Conservation (phyloP, 2,329 filamentous ascomycete species). For the Colletotrichum tropicale region DNA sequence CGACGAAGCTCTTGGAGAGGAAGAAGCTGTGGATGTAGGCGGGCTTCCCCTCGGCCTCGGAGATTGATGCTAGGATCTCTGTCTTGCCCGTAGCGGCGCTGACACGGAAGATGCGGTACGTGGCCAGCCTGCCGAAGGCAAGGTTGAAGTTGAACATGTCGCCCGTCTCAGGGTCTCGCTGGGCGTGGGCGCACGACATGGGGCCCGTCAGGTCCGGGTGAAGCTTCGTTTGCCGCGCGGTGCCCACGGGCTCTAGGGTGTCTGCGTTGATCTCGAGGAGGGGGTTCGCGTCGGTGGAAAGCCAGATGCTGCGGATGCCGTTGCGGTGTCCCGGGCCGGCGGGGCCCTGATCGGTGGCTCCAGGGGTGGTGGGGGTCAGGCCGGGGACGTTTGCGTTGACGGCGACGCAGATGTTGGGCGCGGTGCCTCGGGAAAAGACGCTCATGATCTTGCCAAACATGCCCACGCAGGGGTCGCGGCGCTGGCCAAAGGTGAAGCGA, state of each 20-base stretch:
- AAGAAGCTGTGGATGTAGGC: constrained; percentile 88
- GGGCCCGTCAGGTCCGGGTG: constrained; percentile 73
- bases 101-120: constrained; percentile 73
- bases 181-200: constrained; percentile 73
- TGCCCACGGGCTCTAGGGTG: constrained; percentile 74
- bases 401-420: constrained; percentile 69
- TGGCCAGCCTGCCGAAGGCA: constrained; percentile 58
- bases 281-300: constrained; percentile 59
- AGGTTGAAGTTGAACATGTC: constrained; percentile 86
- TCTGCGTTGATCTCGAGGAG: constrained; percentile 69
- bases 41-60: constrained; percentile 43
- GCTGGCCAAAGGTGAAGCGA: constrained; percentile 71
- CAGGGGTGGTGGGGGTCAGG: constrained; percentile 29
- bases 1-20: constrained; percentile 70
- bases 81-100: constrained; percentile 68
- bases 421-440: constrained; percentile 47
- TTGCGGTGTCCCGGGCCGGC: constrained; percentile 16
- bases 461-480: constrained; percentile 74
- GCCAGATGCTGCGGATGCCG: constrained; percentile 51
- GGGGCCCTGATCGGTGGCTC: constrained; percentile 4
- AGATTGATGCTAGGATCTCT: constrained; percentile 72
- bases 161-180: constrained; percentile 73
- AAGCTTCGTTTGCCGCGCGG: constrained; percentile 63
- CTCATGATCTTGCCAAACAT: constrained; percentile 75
- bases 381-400: constrained; percentile 70